A percentile compares a stretch with the other conserved stretches of the same genome.
Evolutionary conservation across 129 eudicot species (phyloP).

Genomic region (carrot (Daucus carota)): DNA sequence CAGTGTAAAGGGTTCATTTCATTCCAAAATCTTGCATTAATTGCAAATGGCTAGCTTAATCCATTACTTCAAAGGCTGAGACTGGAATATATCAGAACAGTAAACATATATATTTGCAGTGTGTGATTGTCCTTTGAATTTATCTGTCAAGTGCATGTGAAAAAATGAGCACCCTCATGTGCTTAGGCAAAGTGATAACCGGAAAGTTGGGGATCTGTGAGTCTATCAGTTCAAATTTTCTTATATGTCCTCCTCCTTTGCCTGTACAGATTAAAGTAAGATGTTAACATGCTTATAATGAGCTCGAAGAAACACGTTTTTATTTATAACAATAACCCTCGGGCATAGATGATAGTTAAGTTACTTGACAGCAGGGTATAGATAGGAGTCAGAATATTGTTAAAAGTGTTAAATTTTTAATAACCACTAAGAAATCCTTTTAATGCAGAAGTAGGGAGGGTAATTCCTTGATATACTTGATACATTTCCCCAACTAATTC

Average conservation of each 20-base stretch:
- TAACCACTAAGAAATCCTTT: no score
- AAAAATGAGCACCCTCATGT: neutral
- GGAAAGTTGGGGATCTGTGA: neutral
- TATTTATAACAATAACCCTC: no score
- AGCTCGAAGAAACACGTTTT: neutral
- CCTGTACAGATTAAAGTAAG: neutral
- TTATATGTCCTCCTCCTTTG: neutral
- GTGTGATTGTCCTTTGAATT: neutral
- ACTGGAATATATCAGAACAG: neutral
- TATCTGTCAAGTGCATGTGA: neutral
- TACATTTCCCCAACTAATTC: neutral
- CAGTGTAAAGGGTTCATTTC: no score
- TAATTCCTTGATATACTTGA: neutral
- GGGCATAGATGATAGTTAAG: no score
- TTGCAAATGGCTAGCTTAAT: neutral
- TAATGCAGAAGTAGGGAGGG: neutral
- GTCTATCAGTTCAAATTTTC: neutral
- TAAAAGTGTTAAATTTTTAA: neutral
- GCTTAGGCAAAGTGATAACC: conserved; percentile 8
- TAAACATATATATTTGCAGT: no score
- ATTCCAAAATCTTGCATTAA: no score
- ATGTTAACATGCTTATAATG: neutral
- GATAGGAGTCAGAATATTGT: neutral
- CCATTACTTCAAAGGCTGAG: neutral
- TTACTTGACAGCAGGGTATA: neutral